Evolutionary conservation across 352 stramenopile genomes (phyloP).

Genomic region (Pythium coloratum): DNA sequence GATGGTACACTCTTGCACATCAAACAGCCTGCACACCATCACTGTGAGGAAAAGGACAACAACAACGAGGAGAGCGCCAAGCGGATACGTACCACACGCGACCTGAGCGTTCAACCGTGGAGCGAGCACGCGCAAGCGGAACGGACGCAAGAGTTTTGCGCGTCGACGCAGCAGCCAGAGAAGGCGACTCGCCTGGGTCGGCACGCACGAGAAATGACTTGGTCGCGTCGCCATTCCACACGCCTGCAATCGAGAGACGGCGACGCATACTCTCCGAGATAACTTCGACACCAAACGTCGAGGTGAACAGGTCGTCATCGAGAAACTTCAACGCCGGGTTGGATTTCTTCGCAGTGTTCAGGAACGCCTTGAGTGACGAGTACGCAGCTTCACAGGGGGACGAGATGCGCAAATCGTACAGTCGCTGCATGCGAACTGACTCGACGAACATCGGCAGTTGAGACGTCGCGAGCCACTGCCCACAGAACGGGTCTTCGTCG

Average conservation of each 20-base stretch:
- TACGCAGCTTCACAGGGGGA: conserved; percentile 77
- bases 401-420: conserved; percentile 61
- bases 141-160: conserved; percentile 27
- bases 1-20: conserved; percentile 75
- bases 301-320: conserved; percentile 70
- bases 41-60: neutral
- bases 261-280: conserved; percentile 75
- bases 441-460: conserved; percentile 72
- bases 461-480: conserved; percentile 69
- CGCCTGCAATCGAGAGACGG: conserved; percentile 69
- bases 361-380: conserved; percentile 62
- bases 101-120: conserved; percentile 25
- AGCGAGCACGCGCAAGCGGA: conserved; percentile 12
- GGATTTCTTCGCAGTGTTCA: conserved; percentile 62
- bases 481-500: conserved; percentile 68
- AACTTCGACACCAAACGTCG: conserved; percentile 70
- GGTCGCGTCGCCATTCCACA: conserved; percentile 63
- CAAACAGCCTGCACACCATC: conserved; percentile 50
- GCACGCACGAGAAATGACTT: conserved; percentile 60
- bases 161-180: conserved; percentile 21
- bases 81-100: conserved; percentile 56
- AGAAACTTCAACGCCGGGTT: conserved; percentile 66
- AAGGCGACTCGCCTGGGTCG: conserved; percentile 39
- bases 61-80: neutral
- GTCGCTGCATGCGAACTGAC: conserved; percentile 51